Conservation (phyloP, 2,329 filamentous ascomycete species). For the Ambrosiella beaveri region DNA sequence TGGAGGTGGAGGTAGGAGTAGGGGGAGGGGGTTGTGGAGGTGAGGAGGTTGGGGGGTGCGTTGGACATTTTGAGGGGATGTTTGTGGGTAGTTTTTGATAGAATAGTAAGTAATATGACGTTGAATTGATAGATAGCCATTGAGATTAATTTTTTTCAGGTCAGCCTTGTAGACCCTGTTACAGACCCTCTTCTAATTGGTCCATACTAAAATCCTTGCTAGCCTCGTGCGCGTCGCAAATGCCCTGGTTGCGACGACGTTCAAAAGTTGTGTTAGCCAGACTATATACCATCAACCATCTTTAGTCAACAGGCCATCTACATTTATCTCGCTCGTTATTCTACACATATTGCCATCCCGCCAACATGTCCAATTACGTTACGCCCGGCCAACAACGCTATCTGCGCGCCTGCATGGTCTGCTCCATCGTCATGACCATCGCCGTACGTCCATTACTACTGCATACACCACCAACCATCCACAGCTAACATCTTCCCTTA, state of each 20-base stretch:
- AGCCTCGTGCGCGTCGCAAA: neutral
- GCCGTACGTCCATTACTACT: slow-evolving; percentile 32
- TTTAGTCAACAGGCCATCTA: neutral
- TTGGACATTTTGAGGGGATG: slow-evolving; percentile 23
- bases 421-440: slow-evolving; percentile 78
- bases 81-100: slow-evolving; percentile 14
- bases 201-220: neutral
- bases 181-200: neutral
- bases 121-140: too few relatives aligned
- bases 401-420: slow-evolving; percentile 96
- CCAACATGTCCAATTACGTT: slow-evolving; percentile 33
- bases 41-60: slow-evolving; percentile 17
- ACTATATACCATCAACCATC: too few relatives aligned
- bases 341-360: neutral
- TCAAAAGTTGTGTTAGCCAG: too few relatives aligned
- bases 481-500: neutral
- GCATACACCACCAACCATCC: neutral
- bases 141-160: too few relatives aligned
- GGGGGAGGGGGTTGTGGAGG: slow-evolving; percentile 20
- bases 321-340: neutral
- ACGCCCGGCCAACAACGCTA: slow-evolving; percentile 62
- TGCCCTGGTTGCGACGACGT: too few relatives aligned
- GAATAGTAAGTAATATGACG: too few relatives aligned
- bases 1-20: slow-evolving; percentile 38
- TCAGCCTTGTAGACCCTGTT: slow-evolving; percentile 10